Evolutionary conservation across 225 moss, liverwort and hornwort genomes (phyloP).

Genomic region (Physcomitrium patens): DNA sequence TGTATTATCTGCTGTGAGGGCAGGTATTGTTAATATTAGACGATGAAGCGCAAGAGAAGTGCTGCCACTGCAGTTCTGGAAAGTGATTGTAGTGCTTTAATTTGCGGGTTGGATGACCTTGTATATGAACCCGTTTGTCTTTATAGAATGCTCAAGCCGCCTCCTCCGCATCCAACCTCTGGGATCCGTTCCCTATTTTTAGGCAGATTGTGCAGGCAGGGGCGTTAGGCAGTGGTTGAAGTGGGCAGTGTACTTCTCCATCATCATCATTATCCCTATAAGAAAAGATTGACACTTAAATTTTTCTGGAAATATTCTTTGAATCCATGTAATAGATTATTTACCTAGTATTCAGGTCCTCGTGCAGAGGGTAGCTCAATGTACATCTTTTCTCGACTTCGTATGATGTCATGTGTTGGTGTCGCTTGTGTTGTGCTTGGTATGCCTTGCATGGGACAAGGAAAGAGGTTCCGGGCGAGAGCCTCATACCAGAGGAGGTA

Average conservation of each 20-base stretch:
- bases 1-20: neutral
- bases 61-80: conserved; percentile 32
- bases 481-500: no score
- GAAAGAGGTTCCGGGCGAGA: no score
- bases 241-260: conserved; percentile 68
- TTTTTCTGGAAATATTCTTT: conserved; percentile 56
- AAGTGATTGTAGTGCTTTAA: conserved; percentile 6
- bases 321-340: conserved; percentile 24
- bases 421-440: no score
- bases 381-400: no score
- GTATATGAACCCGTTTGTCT: conserved; percentile 19
- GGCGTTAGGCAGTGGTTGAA: conserved; percentile 61
- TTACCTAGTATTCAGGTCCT: conserved; percentile 5
- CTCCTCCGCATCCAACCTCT: conserved; percentile 26
- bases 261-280: conserved; percentile 45
- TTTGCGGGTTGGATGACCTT: conserved; percentile 17
- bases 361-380: neutral
- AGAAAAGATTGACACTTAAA: conserved; percentile 48
- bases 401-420: no score
- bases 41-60: conserved; percentile 6
- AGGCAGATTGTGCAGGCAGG: conserved; percentile 36
- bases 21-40: conserved; percentile 35
- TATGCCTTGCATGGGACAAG: no score
- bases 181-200: conserved; percentile 18
- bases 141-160: neutral